phyloP scores from a whole-genome alignment of 2,329 filamentous ascomycete genomes.

The Colletotrichum spaethianum region DNA sequence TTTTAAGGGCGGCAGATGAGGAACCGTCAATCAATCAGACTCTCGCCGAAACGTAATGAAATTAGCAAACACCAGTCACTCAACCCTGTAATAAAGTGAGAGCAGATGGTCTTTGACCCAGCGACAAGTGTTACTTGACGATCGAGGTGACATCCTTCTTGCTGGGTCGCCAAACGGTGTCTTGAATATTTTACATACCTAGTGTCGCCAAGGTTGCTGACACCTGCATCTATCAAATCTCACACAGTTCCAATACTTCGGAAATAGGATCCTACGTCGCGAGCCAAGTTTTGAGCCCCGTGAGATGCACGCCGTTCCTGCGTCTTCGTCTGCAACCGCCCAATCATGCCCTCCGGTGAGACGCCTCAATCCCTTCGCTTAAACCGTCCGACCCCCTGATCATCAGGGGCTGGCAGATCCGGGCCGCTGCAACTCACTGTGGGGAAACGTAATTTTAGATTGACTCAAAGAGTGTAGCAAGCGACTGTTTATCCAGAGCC shows the following conservation, averaged over 20 bases:
- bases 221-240: background rate
- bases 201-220: background rate
- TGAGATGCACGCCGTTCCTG: conserved; percentile 17
- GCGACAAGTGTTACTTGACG: background rate
- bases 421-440: conserved; percentile 9
- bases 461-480: background rate
- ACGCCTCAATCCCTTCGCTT: conserved; percentile 7
- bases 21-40: background rate
- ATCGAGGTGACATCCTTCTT: background rate
- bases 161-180: background rate
- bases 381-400: background rate
- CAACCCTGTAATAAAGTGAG: background rate
- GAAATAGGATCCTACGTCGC: background rate
- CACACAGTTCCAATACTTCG: background rate
- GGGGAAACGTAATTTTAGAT: conserved; percentile 23
- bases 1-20: too few species aligned
- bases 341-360: background rate
- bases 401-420: background rate
- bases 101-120: background rate
- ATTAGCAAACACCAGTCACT: background rate
- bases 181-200: too few species aligned
- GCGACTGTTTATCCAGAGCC: background rate
- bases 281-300: background rate
- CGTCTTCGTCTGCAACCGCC: background rate
- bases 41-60: background rate